Conservation (phyloP, 139 green algal genomes). For the Haematococcus lacustris region DNA sequence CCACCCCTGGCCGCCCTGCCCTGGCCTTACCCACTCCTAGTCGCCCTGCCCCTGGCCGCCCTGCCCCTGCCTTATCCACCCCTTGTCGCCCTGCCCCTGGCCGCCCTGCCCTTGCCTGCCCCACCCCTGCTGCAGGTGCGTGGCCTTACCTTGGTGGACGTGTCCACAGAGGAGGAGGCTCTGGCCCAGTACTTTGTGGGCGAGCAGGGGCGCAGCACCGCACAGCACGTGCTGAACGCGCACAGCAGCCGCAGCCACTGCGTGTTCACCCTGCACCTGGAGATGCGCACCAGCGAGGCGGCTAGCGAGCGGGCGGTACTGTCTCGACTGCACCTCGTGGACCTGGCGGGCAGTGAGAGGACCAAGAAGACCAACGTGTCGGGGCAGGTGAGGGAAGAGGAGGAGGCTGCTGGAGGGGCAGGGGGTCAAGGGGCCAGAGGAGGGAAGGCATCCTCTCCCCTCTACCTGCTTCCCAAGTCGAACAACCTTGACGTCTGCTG, state of each 20-base stretch:
- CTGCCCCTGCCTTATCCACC: no score
- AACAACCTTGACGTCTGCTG: no score
- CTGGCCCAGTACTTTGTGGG: constrained; percentile 65
- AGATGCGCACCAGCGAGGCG: constrained; percentile 49
- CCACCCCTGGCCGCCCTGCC: no score
- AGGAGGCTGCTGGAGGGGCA: no score
- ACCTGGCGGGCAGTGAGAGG: constrained; percentile 74
- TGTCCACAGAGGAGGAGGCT: constrained; percentile 60
- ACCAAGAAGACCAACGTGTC: constrained; percentile 67
- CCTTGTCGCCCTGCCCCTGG: no score
- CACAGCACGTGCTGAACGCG: constrained; percentile 57
- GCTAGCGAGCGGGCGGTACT: constrained; percentile 52
- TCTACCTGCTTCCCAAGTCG: no score
- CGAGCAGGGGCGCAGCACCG: constrained; percentile 49
- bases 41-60: no score
- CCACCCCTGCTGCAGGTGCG: constrained; percentile 36
- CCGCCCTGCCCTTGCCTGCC: no score
- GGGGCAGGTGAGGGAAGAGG: constrained; percentile 15
- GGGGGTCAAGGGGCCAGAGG: no score
- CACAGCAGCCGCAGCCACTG: constrained; percentile 53
- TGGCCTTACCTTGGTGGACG: constrained; percentile 47
- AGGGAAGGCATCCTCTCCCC: no score
- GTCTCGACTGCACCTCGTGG: constrained; percentile 60
- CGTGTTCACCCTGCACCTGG: constrained; percentile 67
- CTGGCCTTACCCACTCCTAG: no score